These are phyloP conservation scores for Pancytospora philotis DNA, from an alignment of 371 early-diverging fungal species.

Conservation along the genomic window DNA sequence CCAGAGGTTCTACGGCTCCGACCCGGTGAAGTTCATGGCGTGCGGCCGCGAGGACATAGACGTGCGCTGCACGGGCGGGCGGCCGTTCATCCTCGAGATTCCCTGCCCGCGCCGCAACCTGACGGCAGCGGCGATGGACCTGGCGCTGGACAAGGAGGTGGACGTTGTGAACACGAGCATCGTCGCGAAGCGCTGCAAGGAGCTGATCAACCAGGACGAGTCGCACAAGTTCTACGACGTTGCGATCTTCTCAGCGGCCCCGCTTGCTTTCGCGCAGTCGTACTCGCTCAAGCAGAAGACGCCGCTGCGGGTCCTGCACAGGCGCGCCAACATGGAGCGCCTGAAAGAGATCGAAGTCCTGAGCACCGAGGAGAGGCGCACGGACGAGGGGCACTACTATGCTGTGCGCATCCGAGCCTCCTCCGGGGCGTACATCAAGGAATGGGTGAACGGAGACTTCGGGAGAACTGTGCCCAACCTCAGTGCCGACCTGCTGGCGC, in stretches of 20 bases:
- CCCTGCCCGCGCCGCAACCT: constrained; percentile 71
- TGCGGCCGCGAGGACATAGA: constrained; percentile 90
- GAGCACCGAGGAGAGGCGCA: not conserved
- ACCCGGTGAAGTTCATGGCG: constrained; percentile 65
- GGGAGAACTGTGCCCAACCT: constrained; percentile 77
- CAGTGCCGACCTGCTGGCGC: constrained; percentile 66
- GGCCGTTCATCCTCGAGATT: constrained; percentile 80
- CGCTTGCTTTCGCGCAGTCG: constrained; percentile 17
- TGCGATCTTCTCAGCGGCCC: constrained; percentile 17
- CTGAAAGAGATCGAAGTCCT: constrained; percentile 30
- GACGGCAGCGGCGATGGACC: constrained; percentile 69
- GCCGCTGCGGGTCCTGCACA: constrained; percentile 72
- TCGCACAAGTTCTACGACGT: constrained; percentile 43
- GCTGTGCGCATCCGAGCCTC: constrained; percentile 24
- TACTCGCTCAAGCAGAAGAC: constrained; percentile 69
- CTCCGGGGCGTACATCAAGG: constrained; percentile 93
- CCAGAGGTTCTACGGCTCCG: constrained; percentile 60
- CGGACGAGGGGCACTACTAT: constrained; percentile 24
- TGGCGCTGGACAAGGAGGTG: constrained; percentile 65
- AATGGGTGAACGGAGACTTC: constrained; percentile 86
- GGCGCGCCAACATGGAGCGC: constrained; percentile 53
- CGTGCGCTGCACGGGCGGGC: constrained; percentile 84
- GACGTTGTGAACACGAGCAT: constrained; percentile 35
- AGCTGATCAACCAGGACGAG: constrained; percentile 21
- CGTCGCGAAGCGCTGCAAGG: constrained; percentile 24